phyloP scores from a whole-genome alignment of 176 grass and related monocot genomes.

The Ensete ventricosum region DNA sequence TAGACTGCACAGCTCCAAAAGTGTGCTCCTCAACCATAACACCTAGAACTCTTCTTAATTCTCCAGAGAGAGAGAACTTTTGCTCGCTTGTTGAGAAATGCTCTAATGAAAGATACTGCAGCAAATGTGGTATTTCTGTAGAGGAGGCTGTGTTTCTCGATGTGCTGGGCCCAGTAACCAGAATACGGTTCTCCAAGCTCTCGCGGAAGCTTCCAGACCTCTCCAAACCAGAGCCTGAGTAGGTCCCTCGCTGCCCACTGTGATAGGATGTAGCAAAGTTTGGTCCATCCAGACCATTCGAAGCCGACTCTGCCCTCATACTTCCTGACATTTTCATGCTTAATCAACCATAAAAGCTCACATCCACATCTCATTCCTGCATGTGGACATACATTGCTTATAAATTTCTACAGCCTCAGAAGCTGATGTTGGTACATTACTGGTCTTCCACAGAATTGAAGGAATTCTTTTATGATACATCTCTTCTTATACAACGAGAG shows the following conservation, averaged over 20 bases:
- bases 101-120: conserved; percentile 51
- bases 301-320: conserved; percentile 16
- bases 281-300: conserved; percentile 22
- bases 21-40: conserved; percentile 40
- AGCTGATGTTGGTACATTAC: neutral
- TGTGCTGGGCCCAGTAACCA: conserved; percentile 21
- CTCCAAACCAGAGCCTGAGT: conserved; percentile 17
- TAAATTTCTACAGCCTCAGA: neutral
- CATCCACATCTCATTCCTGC: neutral
- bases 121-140: conserved; percentile 26
- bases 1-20: conserved; percentile 34
- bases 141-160: conserved; percentile 24
- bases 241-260: conserved; percentile 20
- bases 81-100: conserved; percentile 29
- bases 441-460: neutral
- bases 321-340: conserved; percentile 34
- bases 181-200: conserved; percentile 12
- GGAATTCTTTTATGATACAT: neutral
- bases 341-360: neutral
- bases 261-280: conserved; percentile 16
- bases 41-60: conserved; percentile 50
- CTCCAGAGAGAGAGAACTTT: conserved; percentile 45
- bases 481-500: neutral
- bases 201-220: conserved; percentile 36
- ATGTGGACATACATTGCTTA: neutral